Evolutionary conservation across 2,329 filamentous ascomycete genomes (phyloP).

Genomic region (Claviceps lovelessii): DNA sequence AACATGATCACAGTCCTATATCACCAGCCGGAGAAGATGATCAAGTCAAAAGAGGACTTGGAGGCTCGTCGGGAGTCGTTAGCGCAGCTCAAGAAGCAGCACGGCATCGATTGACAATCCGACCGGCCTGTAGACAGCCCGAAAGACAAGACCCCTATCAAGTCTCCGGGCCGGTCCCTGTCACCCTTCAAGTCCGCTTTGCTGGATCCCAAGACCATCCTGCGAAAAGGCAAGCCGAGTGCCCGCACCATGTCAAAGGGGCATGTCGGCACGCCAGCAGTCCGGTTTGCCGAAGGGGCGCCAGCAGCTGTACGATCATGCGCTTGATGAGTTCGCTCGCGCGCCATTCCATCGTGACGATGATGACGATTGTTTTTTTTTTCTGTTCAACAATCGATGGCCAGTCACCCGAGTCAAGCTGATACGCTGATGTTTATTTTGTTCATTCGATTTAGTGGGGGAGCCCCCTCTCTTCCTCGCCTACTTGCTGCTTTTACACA

Average conservation of each 20-base stretch:
- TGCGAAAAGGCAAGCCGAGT: slow-evolving; percentile 27
- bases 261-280: slow-evolving; percentile 24
- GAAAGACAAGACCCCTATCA: slow-evolving; percentile 27
- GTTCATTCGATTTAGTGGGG: neutral
- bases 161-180: slow-evolving; percentile 49
- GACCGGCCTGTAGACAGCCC: slow-evolving; percentile 49
- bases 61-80: slow-evolving; percentile 90
- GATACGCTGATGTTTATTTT: neutral
- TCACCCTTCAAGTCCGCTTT: slow-evolving; percentile 27
- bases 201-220: slow-evolving; percentile 28
- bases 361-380: neutral
- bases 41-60: slow-evolving; percentile 83
- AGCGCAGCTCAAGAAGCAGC: slow-evolving; percentile 94
- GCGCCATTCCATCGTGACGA: neutral
- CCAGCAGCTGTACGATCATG: slow-evolving; percentile 23
- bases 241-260: slow-evolving; percentile 20
- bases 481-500: neutral
- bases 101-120: slow-evolving; percentile 94
- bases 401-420: neutral
- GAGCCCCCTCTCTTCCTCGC: no score
- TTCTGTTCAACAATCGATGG: neutral
- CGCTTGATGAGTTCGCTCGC: slow-evolving; percentile 19
- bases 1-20: slow-evolving; percentile 36
- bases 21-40: slow-evolving; percentile 52
- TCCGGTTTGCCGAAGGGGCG: slow-evolving; percentile 28